Evolutionary conservation across 495 filamentous ascomycete genomes (phyloP), one percentile per base, ranked within the genome.

Genomic region (Tuber aestivum): DNA sequence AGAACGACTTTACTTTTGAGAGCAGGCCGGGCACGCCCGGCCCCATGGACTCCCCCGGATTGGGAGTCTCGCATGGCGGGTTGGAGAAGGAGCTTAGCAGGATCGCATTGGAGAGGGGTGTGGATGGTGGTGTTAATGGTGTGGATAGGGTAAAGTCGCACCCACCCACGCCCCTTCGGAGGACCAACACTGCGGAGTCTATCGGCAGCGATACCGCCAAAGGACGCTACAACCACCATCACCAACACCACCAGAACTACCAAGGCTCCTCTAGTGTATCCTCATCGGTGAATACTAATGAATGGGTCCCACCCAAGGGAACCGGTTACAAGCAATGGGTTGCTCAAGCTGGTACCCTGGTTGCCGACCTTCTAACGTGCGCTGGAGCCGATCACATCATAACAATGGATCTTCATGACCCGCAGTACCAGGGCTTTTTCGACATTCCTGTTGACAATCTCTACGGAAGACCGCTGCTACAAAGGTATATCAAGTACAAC

Each of bases 281-380:
- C 69, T 70, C 77, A 7, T 83, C 83, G 0, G 44, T 74, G 10
- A 41, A 45, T 40, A 85, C 83, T 70, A 84, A 81, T 56, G 81
- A 74, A 61, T 81, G 79, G 79, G 72, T 73, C 14, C 79, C 79
- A 1, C 78, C 78, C 8, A 79, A 79, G 50, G 93, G 93, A 78
- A 92, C 94, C 2, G 95, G 95, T 23, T 99, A 98, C 83, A 96
- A 94, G 85, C 93, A 97, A 86, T 98, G 96, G 95, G 94, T 99
- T 78, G 95, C 95, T 38, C 95, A 97, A 85, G 95, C 95, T 69
- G 95, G 95, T 71, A 98, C 95, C 27, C 87, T 99, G 78, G 92
- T 99, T 35, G 95, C 95, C 37, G 94, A 97, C 83, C 89, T 99
- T 72, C 85, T 99, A 74, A 97, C 94, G 61, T 97, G 94, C 83